Evolutionary conservation across 2,329 filamentous ascomycete genomes (phyloP), one percentile per base, ranked within the genome.

Genomic region (Cadophora sp.): DNA sequence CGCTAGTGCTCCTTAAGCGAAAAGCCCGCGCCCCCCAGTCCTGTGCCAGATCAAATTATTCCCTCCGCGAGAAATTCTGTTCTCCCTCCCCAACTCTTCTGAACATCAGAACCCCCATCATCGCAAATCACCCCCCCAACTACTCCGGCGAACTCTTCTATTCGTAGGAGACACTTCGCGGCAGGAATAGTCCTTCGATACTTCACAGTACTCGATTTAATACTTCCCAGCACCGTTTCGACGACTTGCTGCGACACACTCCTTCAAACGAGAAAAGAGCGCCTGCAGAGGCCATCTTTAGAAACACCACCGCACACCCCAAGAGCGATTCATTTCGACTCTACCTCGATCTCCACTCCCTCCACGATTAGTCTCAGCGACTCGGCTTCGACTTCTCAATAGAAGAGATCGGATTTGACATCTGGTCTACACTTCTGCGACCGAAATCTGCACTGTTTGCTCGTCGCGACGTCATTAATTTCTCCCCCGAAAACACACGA

Each of bases 241-340:
- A 69, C 70, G 66, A 59, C 55, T 53, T 50, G 67, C 68, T 66
- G 70, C 73, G 65, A 67, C 68, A 66, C 68, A 65, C 69, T 67
- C 71, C 65, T 74, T 72, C 67, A 67, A 50, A 50, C 65, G 18
- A 65, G 60, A 61, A 67, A 68, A 71, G 70, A 69, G 63, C 66
- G 69, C 69, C 70, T 71, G 53, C 60, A 59, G 66, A 68, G 66
- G 68, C 66, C 68, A 59, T 68, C 65, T 72, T 71, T 68, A 60
- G 55, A 58, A 68, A 20, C 53, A 64, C n/a, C 53, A 48, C 58
- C 41, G n/a, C n/a, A n/a, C n/a, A n/a, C 59, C 66, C 69, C 74
- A 72, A 70, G 71, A 76, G 69, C 76, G 74, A 76, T 77, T 77
- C 64, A 76, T 70, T 77, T 76, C 74, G 75, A 70, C 73, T 67